Conservation (phyloP, 1,139 yeast species). For the Blastobotrys buckinghamii region DNA sequence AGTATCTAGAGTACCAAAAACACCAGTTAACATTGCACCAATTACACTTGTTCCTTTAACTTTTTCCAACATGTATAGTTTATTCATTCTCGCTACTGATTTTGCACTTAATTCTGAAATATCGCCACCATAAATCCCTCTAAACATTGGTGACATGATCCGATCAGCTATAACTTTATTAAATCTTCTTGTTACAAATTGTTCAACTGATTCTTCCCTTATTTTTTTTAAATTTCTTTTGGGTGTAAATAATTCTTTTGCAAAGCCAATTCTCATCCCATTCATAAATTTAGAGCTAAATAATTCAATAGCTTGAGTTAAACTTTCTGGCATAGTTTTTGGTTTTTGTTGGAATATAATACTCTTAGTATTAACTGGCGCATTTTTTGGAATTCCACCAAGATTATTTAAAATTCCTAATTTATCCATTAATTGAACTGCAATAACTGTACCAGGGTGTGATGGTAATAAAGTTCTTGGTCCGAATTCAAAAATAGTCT, state of each 20-base stretch:
- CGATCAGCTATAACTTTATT: constrained; percentile 57
- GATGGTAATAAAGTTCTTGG: constrained; percentile 39
- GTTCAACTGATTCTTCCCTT: constrained; percentile 65
- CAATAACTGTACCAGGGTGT: constrained; percentile 32
- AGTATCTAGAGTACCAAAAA: constrained; percentile 24
- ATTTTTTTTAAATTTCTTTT: constrained; percentile 21
- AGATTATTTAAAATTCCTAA: constrained; percentile 40
- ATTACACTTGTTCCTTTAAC: constrained; percentile 52
- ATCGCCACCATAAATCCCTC: constrained; percentile 93
- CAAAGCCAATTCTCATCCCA: constrained; percentile 32
- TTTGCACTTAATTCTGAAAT: constrained; percentile 57
- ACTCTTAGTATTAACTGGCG: constrained; percentile 57
- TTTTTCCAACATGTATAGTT: constrained; percentile 51
- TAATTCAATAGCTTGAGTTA: constrained; percentile 24
- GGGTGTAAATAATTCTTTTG: constrained; percentile 34
- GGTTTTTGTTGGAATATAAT: constrained; percentile 38
- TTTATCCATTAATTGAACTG: constrained; percentile 36
- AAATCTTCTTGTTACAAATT: constrained; percentile 64
- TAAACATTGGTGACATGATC: constrained; percentile 72
- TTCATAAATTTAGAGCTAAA: constrained; percentile 34
- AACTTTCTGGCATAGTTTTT: constrained; percentile 30
- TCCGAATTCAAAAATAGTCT: constrained; percentile 34
- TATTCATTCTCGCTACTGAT: constrained; percentile 38
- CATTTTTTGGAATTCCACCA: constrained; percentile 43
- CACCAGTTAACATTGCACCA: constrained; percentile 35